Percentiles rank a stretch among this genome's conserved stretches.
Evolutionary conservation across 768 basidiomycete genomes (phyloP).

Genomic region (Exidia glandulosa): DNA sequence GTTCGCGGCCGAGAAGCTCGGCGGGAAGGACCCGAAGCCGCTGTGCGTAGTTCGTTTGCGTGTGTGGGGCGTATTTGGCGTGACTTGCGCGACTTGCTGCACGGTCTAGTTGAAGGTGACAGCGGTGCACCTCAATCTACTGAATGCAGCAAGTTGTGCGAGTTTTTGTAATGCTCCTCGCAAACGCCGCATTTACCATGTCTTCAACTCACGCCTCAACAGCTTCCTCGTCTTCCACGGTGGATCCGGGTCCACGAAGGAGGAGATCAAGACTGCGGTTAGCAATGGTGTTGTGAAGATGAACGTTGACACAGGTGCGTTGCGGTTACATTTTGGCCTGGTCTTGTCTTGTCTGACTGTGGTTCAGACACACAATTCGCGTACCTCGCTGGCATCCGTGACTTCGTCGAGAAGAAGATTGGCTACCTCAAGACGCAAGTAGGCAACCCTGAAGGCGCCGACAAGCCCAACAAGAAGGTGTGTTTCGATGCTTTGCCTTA

Average conservation of each 20-base stretch:
- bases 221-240: constrained; percentile 99
- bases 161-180: neutral
- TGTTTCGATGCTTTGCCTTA: neutral
- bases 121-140: too few relatives aligned
- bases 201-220: neutral
- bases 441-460: constrained; percentile 91
- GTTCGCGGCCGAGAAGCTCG: constrained; percentile 58
- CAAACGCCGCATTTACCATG: neutral
- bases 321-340: neutral
- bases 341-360: neutral
- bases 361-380: constrained; percentile 73
- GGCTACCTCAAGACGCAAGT: constrained; percentile 86
- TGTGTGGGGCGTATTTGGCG: neutral
- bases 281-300: constrained; percentile 93
- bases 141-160: neutral
- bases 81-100: too few relatives aligned
- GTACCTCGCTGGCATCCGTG: constrained; percentile 79
- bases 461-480: constrained; percentile 99
- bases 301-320: constrained; percentile 84
- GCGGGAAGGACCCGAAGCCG: constrained; percentile 56
- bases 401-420: constrained; percentile 78
- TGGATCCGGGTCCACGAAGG: constrained; percentile 93
- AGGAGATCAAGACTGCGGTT: constrained; percentile 91
- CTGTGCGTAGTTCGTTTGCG: constrained; percentile 42
- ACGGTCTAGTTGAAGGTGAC: neutral